Conservation (phyloP, 2,329 filamentous ascomycete species). For the Talaromyces verruculosus region DNA sequence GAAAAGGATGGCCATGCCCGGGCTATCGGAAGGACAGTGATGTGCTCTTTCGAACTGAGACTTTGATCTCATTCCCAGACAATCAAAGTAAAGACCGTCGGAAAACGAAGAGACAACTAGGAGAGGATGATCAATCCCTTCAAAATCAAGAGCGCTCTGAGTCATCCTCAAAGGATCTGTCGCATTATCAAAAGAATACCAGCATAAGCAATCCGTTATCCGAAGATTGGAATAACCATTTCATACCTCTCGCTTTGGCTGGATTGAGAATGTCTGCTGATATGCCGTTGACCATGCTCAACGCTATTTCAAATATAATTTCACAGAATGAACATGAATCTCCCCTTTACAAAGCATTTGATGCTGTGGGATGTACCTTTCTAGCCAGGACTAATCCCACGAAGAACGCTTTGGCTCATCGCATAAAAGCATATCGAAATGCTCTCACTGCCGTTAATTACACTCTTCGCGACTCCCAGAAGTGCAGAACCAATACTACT, state of each 20-base stretch:
- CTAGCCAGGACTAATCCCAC: slow-evolving; percentile 1
- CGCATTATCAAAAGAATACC: too few species aligned
- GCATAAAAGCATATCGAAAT: slow-evolving; percentile 10
- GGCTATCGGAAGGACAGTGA: slow-evolving; percentile 13
- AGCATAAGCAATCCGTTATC: background rate
- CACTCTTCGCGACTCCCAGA: slow-evolving; percentile 1
- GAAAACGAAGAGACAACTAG: background rate
- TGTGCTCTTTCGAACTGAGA: slow-evolving; percentile 14
- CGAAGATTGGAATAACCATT: background rate
- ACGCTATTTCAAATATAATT: slow-evolving; percentile 1
- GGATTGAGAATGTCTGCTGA: background rate
- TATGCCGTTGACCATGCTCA: slow-evolving; percentile 2
- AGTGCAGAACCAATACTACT: slow-evolving; percentile 3
- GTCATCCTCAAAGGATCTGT: background rate
- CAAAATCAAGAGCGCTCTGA: background rate
- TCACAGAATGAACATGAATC: slow-evolving; percentile 4
- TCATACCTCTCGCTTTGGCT: background rate
- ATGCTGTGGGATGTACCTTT: slow-evolving; percentile 14
- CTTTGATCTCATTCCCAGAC: background rate
- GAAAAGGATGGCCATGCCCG: slow-evolving; percentile 5
- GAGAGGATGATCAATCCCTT: background rate
- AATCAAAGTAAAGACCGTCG: background rate
- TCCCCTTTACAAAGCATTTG: background rate
- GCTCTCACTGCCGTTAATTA: slow-evolving; percentile 6
- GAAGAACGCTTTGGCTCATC: slow-evolving; percentile 3